phyloP scores from a whole-genome alignment of 139 green algal genomes.

The Auxenochlorella protothecoides region DNA sequence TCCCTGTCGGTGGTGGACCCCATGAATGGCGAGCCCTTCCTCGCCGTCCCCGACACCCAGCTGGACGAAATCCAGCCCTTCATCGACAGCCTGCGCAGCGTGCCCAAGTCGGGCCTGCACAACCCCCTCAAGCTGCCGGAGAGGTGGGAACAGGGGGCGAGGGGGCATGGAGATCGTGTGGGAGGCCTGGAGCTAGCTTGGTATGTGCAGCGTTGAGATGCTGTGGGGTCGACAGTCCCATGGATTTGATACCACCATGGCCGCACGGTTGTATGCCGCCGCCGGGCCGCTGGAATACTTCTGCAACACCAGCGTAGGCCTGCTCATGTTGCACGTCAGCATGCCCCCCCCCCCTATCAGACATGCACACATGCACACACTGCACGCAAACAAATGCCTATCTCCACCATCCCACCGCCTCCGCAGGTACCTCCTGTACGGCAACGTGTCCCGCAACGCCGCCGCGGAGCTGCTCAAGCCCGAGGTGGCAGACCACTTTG shows the following conservation, averaged over 20 bases:
- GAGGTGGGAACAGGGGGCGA: conserved; percentile 21
- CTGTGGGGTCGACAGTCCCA: too few species aligned
- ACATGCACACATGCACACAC: too few species aligned
- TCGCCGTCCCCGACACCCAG: conserved; percentile 58
- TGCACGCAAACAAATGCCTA: neutral
- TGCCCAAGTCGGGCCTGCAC: conserved; percentile 81
- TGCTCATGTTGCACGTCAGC: too few species aligned
- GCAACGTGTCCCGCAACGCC: conserved; percentile 63
- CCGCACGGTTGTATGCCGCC: too few species aligned
- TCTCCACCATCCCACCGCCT: neutral
- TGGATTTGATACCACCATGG: too few species aligned
- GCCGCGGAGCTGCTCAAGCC: conserved; percentile 60
- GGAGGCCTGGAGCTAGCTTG: too few species aligned
- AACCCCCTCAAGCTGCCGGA: conserved; percentile 90
- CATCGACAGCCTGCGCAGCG: conserved; percentile 52
- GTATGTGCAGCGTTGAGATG: neutral
- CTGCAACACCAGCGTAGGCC: neutral
- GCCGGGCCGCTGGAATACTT: neutral
- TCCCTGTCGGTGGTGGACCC: conserved; percentile 60
- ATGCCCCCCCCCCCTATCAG: too few species aligned
- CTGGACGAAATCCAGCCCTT: conserved; percentile 54
- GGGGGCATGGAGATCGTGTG: too few species aligned
- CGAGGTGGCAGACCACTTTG: conserved; percentile 78
- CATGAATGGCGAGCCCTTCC: conserved; percentile 67
- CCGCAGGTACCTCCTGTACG: conserved; percentile 47